Percentiles rank a stretch among this genome's conserved stretches.
phyloP scores from a whole-genome alignment of 163 green algal species.

The Coccomyxa subellipsoidea region DNA sequence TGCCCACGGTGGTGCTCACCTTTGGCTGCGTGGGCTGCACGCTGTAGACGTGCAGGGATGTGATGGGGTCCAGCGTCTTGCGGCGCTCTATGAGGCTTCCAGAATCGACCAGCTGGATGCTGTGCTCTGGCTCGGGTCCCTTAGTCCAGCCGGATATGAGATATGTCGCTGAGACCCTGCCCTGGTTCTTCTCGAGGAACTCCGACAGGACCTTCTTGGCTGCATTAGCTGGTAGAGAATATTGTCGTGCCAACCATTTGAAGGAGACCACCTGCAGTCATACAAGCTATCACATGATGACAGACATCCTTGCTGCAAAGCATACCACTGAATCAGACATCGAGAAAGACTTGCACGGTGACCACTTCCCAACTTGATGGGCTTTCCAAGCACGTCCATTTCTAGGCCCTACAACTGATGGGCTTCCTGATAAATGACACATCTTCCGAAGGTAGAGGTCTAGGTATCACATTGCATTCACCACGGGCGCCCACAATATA shows the following conservation, averaged over 20 bases:
- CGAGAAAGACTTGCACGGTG: no score
- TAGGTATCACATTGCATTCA: no score
- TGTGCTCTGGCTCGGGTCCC: slow-evolving; percentile 24
- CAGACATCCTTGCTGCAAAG: no score
- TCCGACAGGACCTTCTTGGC: slow-evolving; percentile 62
- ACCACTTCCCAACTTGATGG: no score
- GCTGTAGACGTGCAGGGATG: slow-evolving; percentile 55
- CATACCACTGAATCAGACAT: no score
- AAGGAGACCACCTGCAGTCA: slow-evolving; percentile 52
- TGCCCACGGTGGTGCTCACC: not conserved
- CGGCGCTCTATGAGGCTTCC: slow-evolving; percentile 27
- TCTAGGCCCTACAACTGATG: no score
- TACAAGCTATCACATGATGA: not conserved
- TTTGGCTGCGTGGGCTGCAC: slow-evolving; percentile 49
- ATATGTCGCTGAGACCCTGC: slow-evolving; percentile 54
- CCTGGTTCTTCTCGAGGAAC: slow-evolving; percentile 47
- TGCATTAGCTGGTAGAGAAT: slow-evolving; percentile 47
- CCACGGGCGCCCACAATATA: no score
- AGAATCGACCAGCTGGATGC: slow-evolving; percentile 50
- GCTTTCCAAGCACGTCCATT: no score
- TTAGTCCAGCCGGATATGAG: slow-evolving; percentile 53
- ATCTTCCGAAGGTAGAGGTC: no score
- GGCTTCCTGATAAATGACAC: no score
- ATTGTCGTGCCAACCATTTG: slow-evolving; percentile 64
- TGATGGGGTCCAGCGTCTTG: slow-evolving; percentile 30